Percentiles rank a stretch among this genome's conserved stretches.
These are phyloP conservation scores for Torulaspora pretoriensis DNA, from an alignment of 1,139 yeast species.

Conservation along the genomic window DNA sequence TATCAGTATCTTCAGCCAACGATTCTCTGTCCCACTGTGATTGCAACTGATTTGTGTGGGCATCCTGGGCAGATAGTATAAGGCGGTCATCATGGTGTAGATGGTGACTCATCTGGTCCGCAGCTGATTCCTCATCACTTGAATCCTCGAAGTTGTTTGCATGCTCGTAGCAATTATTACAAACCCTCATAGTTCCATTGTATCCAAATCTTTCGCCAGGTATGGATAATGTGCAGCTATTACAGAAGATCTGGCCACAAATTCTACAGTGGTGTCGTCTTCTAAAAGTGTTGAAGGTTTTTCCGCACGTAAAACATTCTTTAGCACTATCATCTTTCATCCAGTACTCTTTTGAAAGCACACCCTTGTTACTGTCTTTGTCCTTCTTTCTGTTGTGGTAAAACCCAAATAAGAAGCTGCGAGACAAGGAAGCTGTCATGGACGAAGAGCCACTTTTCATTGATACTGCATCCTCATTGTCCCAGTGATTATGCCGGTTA, in stretches of 20 bases:
- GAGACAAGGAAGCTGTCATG: conserved; percentile 40
- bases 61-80: conserved; percentile 9
- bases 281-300: conserved; percentile 70
- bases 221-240: conserved; percentile 75
- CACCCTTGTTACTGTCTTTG: conserved; percentile 36
- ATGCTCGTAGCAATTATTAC: conserved; percentile 68
- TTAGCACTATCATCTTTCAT: conserved; percentile 86
- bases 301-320: conserved; percentile 74
- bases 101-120: conserved; percentile 13
- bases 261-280: conserved; percentile 93
- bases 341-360: conserved; percentile 72
- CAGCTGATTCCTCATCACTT: conserved; percentile 51
- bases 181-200: conserved; percentile 70
- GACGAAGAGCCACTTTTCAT: conserved; percentile 38
- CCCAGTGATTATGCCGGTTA: conserved; percentile 13
- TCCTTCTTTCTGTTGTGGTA: conserved; percentile 40
- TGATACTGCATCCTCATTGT: conserved; percentile 29
- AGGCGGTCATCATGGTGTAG: conserved; percentile 9
- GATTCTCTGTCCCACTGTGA: conserved; percentile 1
- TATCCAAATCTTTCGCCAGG: conserved; percentile 70
- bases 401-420: conserved; percentile 46
- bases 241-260: conserved; percentile 93
- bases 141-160: conserved; percentile 60
- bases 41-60: conserved; percentile 1
- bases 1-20: conserved; percentile 3